These are phyloP conservation scores for Kodamaea arcana DNA, from an alignment of 1,139 yeast genomes.

Conservation along the genomic window DNA sequence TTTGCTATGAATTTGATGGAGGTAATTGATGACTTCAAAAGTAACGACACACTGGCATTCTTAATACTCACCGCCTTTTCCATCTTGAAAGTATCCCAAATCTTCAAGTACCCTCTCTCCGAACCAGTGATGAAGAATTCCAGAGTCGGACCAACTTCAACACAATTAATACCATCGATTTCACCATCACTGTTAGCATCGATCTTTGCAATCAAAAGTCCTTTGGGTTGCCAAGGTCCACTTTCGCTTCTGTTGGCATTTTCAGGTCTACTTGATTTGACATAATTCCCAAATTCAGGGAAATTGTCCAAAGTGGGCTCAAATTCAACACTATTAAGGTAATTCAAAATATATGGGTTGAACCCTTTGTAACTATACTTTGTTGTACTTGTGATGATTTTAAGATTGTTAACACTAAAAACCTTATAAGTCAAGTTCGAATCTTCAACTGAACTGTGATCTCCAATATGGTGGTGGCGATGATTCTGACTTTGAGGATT, in stretches of 20 bases:
- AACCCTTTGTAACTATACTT: slow-evolving; percentile 62
- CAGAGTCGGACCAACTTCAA: slow-evolving; percentile 58
- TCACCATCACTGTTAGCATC: slow-evolving; percentile 18
- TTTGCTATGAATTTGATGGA: slow-evolving; percentile 52
- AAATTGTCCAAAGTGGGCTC: slow-evolving; percentile 59
- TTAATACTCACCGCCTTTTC: slow-evolving; percentile 63
- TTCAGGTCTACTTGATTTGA: slow-evolving; percentile 10
- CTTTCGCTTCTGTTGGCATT: slow-evolving; percentile 2
- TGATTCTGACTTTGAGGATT: slow-evolving; percentile 16
- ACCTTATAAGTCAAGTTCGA: slow-evolving; percentile 16
- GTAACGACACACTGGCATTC: slow-evolving; percentile 45
- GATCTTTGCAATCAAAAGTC: slow-evolving; percentile 54
- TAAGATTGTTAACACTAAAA: slow-evolving; percentile 31
- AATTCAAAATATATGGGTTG: slow-evolving; percentile 59
- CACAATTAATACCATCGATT: slow-evolving; percentile 45
- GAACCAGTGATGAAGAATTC: slow-evolving; percentile 77
- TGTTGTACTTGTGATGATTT: slow-evolving; percentile 35
- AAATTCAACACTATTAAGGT: slow-evolving; percentile 49
- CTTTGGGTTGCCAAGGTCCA: slow-evolving; percentile 32
- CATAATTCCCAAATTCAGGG: slow-evolving; percentile 58
- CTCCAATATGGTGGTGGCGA: not conserved
- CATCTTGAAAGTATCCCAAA: slow-evolving; percentile 74
- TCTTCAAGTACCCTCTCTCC: slow-evolving; percentile 60
- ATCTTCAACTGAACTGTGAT: not conserved
- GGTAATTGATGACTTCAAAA: slow-evolving; percentile 46